Conservation (phyloP, 2,329 filamentous ascomycete species). For the Neonectria hederae region DNA sequence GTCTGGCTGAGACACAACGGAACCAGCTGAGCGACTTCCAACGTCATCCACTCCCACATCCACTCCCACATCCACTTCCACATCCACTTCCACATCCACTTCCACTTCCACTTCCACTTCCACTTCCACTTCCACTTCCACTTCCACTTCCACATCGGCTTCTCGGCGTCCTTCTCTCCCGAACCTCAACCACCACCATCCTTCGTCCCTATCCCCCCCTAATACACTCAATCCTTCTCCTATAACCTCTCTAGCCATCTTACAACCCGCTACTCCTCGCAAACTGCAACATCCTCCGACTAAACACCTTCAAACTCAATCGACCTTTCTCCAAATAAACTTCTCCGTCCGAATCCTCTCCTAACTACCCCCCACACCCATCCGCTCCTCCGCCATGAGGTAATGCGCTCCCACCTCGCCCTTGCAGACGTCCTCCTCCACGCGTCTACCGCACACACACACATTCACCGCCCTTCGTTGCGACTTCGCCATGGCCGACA, state of each 20-base stretch:
- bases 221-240: background rate
- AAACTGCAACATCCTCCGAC: no score
- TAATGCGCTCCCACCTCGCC: conserved; percentile 25
- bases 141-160: background rate
- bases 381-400: conserved; percentile 8
- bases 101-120: background rate
- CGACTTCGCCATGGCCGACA: conserved; percentile 40
- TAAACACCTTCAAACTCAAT: background rate
- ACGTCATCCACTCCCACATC: background rate
- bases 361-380: background rate
- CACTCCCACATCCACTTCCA: background rate
- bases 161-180: background rate
- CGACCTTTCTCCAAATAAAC: background rate
- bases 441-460: background rate
- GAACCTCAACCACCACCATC: background rate
- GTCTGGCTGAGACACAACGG: background rate
- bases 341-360: background rate
- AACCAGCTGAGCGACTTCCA: background rate
- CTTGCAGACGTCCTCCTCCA: conserved; percentile 17
- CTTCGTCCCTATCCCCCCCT: background rate
- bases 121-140: background rate
- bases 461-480: conserved; percentile 28
- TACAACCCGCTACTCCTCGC: background rate
- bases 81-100: background rate
- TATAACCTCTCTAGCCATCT: background rate